Base-by-base conservation (phyloP, 768 basidiomycete genomes). In the Amanita rubescens region DNA sequence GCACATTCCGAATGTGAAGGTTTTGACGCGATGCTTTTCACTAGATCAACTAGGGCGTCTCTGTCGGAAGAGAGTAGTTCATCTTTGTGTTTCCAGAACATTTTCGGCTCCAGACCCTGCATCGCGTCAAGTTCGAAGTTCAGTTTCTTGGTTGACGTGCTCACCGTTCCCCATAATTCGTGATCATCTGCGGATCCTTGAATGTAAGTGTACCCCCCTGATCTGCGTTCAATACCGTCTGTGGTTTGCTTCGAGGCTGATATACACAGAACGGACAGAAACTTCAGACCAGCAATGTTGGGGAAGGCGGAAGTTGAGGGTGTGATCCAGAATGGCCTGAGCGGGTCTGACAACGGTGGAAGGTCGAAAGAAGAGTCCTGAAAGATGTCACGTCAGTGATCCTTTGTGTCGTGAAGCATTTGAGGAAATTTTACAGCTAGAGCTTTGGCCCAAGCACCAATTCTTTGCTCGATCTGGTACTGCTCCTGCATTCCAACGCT, bases 121-220 rank as follows among this genome's bases (percentile, higher is more conserved):
- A 48, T 33, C 32, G 55, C 47, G 49, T 49, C 51, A 46, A 5
- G 49, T 12, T 34, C n/a, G n/a, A n/a, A n/a, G 14, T 48, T 33
- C 2, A 33, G n/a, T 12, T 19, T 45, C 24, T 45, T n/a, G n/a
- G n/a, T n/a, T n/a, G n/a, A 48, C 32, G 24, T 46, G 25, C 66
- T 41, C 52, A 88, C 89, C 80, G 80, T 79, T 25, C 84, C 78
- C 93, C 92, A 94, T 4, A 87, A 72, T 66, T 96, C 94, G 62
- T 94, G 91, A 61, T 98, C 95, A 61, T 97, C 95, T 0, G 94
- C 95, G 0, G 89, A 90, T 1, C 95, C 95, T 65, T 95, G 94
- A 7, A 97, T 80, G 64, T 97, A 97, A 20, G 82, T 74, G 63
- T 85, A 96, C 0, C 89, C 90, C n/a, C 72, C 68, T 8, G 72